Evolutionary conservation across 345 rosid genomes (phyloP).

Genomic region (Eucalyptus marginata): DNA sequence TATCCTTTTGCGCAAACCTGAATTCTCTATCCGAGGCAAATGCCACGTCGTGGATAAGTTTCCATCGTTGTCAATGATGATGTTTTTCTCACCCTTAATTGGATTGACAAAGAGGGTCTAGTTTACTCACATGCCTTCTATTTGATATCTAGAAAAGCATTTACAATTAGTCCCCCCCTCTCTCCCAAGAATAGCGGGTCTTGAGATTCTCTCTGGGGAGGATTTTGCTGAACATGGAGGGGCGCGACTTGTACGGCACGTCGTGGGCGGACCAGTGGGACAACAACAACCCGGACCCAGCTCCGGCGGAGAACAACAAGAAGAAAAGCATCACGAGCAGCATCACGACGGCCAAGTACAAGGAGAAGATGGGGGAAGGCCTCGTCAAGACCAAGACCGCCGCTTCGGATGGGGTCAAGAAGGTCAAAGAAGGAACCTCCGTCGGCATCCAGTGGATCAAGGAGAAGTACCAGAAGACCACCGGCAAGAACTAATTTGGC

Average conservation of each 20-base stretch:
- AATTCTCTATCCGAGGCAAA: background rate
- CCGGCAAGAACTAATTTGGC: background rate
- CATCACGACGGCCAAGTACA: constrained; percentile 35
- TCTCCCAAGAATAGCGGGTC: background rate
- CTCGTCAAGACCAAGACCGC: constrained; percentile 24
- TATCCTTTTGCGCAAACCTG: background rate
- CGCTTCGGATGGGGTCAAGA: constrained; percentile 21
- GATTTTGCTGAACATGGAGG: constrained; percentile 2
- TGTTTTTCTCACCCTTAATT: background rate
- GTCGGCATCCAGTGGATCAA: constrained; percentile 32
- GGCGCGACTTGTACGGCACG: constrained; percentile 19
- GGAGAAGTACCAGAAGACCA: constrained; percentile 24
- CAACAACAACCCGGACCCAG: constrained; percentile 8
- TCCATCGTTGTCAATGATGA: background rate
- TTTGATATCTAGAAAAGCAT: no score
- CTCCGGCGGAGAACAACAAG: constrained; percentile 1
- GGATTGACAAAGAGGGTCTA: background rate
- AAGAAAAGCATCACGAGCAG: background rate
- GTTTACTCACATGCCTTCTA: background rate
- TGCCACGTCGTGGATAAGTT: background rate
- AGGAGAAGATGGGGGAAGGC: constrained; percentile 46
- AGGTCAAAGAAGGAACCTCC: constrained; percentile 31
- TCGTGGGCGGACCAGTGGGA: constrained; percentile 96
- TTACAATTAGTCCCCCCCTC: background rate
- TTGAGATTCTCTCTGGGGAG: background rate